phyloP scores from a whole-genome alignment of 1,284 basidiomycete species.

The Kwoniella shivajii region DNA sequence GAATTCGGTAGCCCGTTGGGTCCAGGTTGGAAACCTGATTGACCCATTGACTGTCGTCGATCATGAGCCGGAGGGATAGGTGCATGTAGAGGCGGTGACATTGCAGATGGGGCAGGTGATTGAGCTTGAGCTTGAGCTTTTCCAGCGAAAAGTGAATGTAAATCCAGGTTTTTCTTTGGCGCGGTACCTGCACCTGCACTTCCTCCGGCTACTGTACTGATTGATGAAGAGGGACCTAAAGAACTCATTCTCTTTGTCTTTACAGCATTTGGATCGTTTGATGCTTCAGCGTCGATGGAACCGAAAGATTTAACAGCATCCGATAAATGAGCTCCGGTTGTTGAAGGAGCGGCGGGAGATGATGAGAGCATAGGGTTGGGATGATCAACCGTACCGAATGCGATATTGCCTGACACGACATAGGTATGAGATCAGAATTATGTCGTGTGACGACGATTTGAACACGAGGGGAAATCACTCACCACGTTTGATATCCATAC shows the following conservation, averaged over 20 bases:
- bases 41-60: conserved; percentile 38
- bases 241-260: conserved; percentile 41
- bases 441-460: not conserved
- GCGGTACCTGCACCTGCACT: conserved; percentile 27
- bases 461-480: conserved; percentile 13
- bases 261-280: conserved; percentile 35
- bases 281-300: conserved; percentile 60
- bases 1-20: conserved; percentile 32
- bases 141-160: conserved; percentile 45
- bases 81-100: conserved; percentile 20
- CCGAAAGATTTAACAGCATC: conserved; percentile 73
- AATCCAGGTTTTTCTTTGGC: conserved; percentile 38
- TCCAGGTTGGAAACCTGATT: conserved; percentile 25
- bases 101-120: conserved; percentile 24
- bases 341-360: conserved; percentile 54
- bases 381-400: conserved; percentile 78
- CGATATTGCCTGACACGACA: conserved; percentile 52
- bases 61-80: conserved; percentile 28
- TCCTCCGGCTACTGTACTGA: conserved; percentile 63
- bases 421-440: not conserved
- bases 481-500: conserved; percentile 44
- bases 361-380: conserved; percentile 52
- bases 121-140: conserved; percentile 34
- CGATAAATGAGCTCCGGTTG: conserved; percentile 51
- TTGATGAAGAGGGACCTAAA: conserved; percentile 23